These are phyloP conservation scores for Zhuliangozyma parablackwelliae DNA, from an alignment of 1,139 yeast genomes.

Conservation along the genomic window DNA sequence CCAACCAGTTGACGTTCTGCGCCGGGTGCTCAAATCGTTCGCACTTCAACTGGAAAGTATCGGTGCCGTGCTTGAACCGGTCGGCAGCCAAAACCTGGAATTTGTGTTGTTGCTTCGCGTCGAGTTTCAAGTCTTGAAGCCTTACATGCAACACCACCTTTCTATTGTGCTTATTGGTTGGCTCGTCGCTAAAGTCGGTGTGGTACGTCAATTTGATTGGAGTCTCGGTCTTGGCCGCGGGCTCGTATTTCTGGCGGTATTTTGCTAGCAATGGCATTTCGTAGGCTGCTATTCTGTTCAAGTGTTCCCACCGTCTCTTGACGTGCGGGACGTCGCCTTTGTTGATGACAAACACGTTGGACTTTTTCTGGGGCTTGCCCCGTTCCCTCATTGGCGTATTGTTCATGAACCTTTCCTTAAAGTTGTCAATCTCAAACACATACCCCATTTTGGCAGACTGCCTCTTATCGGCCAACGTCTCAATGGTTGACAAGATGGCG, in stretches of 20 bases:
- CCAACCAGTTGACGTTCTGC: slow-evolving; percentile 76
- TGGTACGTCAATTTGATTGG: slow-evolving; percentile 69
- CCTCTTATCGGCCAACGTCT: slow-evolving; percentile 25
- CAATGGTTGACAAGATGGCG: slow-evolving; percentile 42
- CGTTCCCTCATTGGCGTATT: slow-evolving; percentile 37
- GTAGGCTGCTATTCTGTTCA: slow-evolving; percentile 81
- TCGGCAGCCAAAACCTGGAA: slow-evolving; percentile 75
- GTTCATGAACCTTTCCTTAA: slow-evolving; percentile 43
- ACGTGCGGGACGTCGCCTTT: slow-evolving; percentile 37
- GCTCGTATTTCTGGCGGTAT: slow-evolving; percentile 61
- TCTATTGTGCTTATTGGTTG: slow-evolving; percentile 57
- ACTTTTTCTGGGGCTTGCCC: slow-evolving; percentile 38
- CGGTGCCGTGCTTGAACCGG: slow-evolving; percentile 62
- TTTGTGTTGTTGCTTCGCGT: slow-evolving; percentile 58
- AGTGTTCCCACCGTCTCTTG: slow-evolving; percentile 36
- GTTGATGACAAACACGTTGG: slow-evolving; percentile 36
- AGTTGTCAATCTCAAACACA: slow-evolving; percentile 43
- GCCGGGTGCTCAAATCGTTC: slow-evolving; percentile 70
- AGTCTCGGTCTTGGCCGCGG: slow-evolving; percentile 36
- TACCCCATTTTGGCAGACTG: slow-evolving; percentile 34
- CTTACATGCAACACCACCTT: slow-evolving; percentile 62
- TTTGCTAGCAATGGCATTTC: slow-evolving; percentile 84
- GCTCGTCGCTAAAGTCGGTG: slow-evolving; percentile 66
- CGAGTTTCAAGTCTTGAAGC: slow-evolving; percentile 51
- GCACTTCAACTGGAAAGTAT: slow-evolving; percentile 57